A percentile compares a stretch with the other conserved stretches of the same genome.
Conservation (phyloP, 192 early-diverging fungal genomes). For the Allomyces javanicus region DNA sequence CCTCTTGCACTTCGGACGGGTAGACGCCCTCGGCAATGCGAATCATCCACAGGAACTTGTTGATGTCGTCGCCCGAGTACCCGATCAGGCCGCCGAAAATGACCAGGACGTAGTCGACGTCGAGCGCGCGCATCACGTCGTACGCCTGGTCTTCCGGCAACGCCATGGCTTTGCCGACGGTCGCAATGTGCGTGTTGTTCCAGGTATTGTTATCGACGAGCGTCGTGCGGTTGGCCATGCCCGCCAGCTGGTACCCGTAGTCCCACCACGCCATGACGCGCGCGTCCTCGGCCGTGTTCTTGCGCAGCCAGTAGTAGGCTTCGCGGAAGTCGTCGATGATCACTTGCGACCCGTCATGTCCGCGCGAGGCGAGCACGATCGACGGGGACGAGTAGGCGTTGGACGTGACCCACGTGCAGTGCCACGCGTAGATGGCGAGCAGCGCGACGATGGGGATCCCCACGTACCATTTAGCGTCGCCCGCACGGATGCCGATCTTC, state of each 20-base stretch:
- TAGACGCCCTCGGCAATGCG: slow-evolving; percentile 95
- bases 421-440: slow-evolving; percentile 72
- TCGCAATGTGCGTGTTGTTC: slow-evolving; percentile 99
- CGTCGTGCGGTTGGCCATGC: slow-evolving; percentile 91
- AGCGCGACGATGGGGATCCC: slow-evolving; percentile 47
- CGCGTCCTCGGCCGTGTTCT: slow-evolving; percentile 81
- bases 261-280: slow-evolving; percentile 99
- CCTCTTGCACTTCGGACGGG: slow-evolving; percentile 81
- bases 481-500: not conserved
- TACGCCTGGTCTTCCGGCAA: slow-evolving; percentile 81
- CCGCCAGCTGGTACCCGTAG: slow-evolving; percentile 99
- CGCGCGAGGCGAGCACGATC: slow-evolving; percentile 77
- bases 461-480: slow-evolving; percentile 23
- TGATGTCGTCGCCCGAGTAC: slow-evolving; percentile 99
- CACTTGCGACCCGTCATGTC: slow-evolving; percentile 68
- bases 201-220: slow-evolving; percentile 99
- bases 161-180: slow-evolving; percentile 86
- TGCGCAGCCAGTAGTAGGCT: slow-evolving; percentile 98
- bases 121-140: slow-evolving; percentile 68
- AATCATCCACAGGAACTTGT: slow-evolving; percentile 99
- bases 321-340: slow-evolving; percentile 99
- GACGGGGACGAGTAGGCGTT: slow-evolving; percentile 97
- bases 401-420: slow-evolving; percentile 98
- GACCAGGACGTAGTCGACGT: slow-evolving; percentile 94
- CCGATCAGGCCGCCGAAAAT: slow-evolving; percentile 93